Base-by-base conservation (phyloP, 2,329 filamentous ascomycete species). In the Epichloe gansuensis region DNA sequence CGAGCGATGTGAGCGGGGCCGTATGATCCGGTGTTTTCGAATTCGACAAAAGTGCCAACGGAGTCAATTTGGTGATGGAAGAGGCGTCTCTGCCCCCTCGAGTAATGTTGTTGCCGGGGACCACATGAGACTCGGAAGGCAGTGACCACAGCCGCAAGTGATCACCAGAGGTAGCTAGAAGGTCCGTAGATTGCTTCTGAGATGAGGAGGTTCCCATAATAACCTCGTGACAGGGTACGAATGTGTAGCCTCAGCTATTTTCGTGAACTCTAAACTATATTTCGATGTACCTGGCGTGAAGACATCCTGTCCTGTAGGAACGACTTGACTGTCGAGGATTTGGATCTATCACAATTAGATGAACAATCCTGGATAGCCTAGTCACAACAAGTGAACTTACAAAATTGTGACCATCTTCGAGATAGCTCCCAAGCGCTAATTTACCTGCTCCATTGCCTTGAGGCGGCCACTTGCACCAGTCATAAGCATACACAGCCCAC, bases 21-120 rank as follows among this genome's bases (percentile, higher is more conserved):
- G 93, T 98, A 65, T 98, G 94, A 64, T 98, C 93, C 4, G 93
- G 93, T 0, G 93, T 97, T 72, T 98, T 98, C 34, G 91, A 96
- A 70, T 98, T 98, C 37, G 91, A 97, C 15, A 98, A 76, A 50
- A 98, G 77, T 0, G 93, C 93, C 50, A 98, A 74, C 3, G 93
- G 93, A 5, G 91, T 95, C 45, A 98, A 76, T 69, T 98, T 98
- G 69, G 81, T 74, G 68, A 83, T 65, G 63, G 80, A 65, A 64
- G 80, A 65, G 69, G 79, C 61, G 65, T 83, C 67, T 68, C 83
- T 71, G 54, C 70, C 68, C 52, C 75, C 75, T 21, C 81, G 83
- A 72, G 80, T 68, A 75, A 85, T 67, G 76, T 85, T 91, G 64
- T 83, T 89, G 58, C 78, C 78, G 2, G 74, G 66, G 11, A 74